Evolutionary conservation across 495 filamentous ascomycete species (phyloP).

Genomic region (Aspergillus steynii): DNA sequence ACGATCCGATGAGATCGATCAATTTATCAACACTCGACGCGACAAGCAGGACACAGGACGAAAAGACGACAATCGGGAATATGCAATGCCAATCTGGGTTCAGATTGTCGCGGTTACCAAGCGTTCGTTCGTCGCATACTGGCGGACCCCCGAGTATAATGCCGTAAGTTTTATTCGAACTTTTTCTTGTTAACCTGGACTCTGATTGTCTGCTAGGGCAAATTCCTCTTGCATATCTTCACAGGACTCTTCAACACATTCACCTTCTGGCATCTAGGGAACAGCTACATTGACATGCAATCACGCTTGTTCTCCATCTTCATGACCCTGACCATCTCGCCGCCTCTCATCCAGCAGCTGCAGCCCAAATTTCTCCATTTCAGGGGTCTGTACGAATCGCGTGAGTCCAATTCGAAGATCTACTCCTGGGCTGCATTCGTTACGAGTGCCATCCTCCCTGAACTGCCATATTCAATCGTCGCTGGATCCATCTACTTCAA

Average conservation of each 20-base stretch:
- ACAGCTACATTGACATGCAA: slow-evolving; percentile 62
- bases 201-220: slow-evolving; percentile 37
- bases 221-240: slow-evolving; percentile 63
- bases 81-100: slow-evolving; percentile 57
- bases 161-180: slow-evolving; percentile 31
- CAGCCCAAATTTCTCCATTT: slow-evolving; percentile 51
- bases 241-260: slow-evolving; percentile 67
- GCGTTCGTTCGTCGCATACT: slow-evolving; percentile 59
- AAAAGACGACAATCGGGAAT: slow-evolving; percentile 52
- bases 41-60: slow-evolving; percentile 29
- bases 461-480: slow-evolving; percentile 53
- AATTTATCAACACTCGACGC: slow-evolving; percentile 40
- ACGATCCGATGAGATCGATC: slow-evolving; percentile 48
- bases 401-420: slow-evolving; percentile 52
- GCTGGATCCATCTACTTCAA: slow-evolving; percentile 55
- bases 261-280: slow-evolving; percentile 62
- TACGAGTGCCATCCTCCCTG: slow-evolving; percentile 47
- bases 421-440: slow-evolving; percentile 55
- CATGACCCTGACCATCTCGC: slow-evolving; percentile 66
- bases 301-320: slow-evolving; percentile 69
- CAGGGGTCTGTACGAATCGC: slow-evolving; percentile 46
- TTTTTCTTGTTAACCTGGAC: background rate
- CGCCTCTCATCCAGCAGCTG: slow-evolving; percentile 61
- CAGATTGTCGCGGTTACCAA: slow-evolving; percentile 52
- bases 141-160: slow-evolving; percentile 60